Percentiles rank a stretch among this genome's conserved stretches.
phyloP scores from a whole-genome alignment of 352 stramenopile species.

The Phytopythium helicoides region DNA sequence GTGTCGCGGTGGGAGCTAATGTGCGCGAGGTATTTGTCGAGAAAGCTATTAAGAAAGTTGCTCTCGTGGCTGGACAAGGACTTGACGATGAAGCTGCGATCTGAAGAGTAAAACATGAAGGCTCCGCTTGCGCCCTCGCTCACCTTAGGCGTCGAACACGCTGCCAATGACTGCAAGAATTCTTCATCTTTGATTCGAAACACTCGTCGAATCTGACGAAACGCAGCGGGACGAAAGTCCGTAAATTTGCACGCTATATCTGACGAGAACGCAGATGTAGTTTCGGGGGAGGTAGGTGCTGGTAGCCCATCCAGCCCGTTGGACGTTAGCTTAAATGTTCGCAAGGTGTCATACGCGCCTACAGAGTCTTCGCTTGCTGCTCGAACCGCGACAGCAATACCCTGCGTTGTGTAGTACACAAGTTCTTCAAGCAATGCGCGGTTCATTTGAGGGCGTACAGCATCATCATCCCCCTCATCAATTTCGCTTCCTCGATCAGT shows the following conservation, averaged over 20 bases:
- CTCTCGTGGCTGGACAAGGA: slow-evolving; percentile 60
- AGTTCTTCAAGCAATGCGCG: slow-evolving; percentile 72
- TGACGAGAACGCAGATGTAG: slow-evolving; percentile 11
- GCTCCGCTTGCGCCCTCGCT: slow-evolving; percentile 74
- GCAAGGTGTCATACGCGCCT: slow-evolving; percentile 12
- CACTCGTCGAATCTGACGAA: slow-evolving; percentile 45
- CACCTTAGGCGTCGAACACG: slow-evolving; percentile 71
- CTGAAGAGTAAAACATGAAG: slow-evolving; percentile 83
- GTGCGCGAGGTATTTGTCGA: slow-evolving; percentile 64
- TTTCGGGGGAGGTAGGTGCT: slow-evolving; percentile 4
- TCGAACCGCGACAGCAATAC: slow-evolving; percentile 57
- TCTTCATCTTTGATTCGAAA: slow-evolving; percentile 55
- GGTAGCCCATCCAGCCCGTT: not conserved
- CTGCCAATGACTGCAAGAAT: slow-evolving; percentile 56
- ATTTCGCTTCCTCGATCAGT: slow-evolving; percentile 1
- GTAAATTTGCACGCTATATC: slow-evolving; percentile 65
- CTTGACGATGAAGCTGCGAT: slow-evolving; percentile 83
- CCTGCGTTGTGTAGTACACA: slow-evolving; percentile 74
- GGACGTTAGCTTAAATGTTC: slow-evolving; percentile 45
- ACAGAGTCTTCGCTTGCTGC: slow-evolving; percentile 9
- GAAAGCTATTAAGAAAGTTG: slow-evolving; percentile 59
- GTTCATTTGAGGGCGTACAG: slow-evolving; percentile 75
- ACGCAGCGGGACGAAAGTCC: slow-evolving; percentile 50
- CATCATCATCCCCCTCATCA: slow-evolving; percentile 48
- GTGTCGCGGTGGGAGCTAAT: slow-evolving; percentile 46